phyloP scores from a whole-genome alignment of 2,329 filamentous ascomycete genomes.

The Ceratocystis harringtonii region DNA sequence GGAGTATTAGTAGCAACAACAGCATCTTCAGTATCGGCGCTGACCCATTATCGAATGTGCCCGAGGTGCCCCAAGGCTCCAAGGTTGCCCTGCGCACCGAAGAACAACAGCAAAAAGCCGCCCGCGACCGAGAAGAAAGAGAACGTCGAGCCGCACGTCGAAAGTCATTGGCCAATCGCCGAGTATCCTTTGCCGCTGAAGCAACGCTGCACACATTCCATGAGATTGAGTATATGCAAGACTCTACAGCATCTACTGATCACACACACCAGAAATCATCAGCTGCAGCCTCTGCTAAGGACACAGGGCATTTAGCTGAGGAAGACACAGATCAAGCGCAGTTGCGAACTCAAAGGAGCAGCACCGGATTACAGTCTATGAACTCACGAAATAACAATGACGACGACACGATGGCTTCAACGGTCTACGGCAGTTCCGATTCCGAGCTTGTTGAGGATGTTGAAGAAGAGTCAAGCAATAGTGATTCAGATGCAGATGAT shows the following conservation, averaged over 20 bases:
- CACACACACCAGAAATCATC: slow-evolving; percentile 46
- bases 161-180: slow-evolving; percentile 82
- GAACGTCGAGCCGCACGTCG: slow-evolving; percentile 75
- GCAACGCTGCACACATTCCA: slow-evolving; percentile 96
- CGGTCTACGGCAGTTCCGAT: slow-evolving; percentile 53
- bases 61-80: slow-evolving; percentile 23
- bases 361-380: slow-evolving; percentile 33
- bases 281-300: not conserved
- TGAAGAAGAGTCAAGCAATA: slow-evolving; percentile 35
- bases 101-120: slow-evolving; percentile 55
- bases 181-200: slow-evolving; percentile 94
- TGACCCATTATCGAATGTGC: slow-evolving; percentile 16
- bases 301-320: not conserved
- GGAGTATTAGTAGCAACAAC: not conserved
- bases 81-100: slow-evolving; percentile 52
- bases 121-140: slow-evolving; percentile 52
- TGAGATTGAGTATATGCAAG: slow-evolving; percentile 75
- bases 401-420: slow-evolving; percentile 57
- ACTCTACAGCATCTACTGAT: slow-evolving; percentile 69
- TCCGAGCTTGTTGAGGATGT: slow-evolving; percentile 38
- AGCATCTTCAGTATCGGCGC: slow-evolving; percentile 11
- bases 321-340: slow-evolving; percentile 28
- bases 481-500: slow-evolving; percentile 51
- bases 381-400: slow-evolving; percentile 51
- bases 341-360: slow-evolving; percentile 40